These are phyloP conservation scores for Amesomyces nigricolor DNA, from an alignment of 2,329 filamentous ascomycete genomes.

Conservation along the genomic window DNA sequence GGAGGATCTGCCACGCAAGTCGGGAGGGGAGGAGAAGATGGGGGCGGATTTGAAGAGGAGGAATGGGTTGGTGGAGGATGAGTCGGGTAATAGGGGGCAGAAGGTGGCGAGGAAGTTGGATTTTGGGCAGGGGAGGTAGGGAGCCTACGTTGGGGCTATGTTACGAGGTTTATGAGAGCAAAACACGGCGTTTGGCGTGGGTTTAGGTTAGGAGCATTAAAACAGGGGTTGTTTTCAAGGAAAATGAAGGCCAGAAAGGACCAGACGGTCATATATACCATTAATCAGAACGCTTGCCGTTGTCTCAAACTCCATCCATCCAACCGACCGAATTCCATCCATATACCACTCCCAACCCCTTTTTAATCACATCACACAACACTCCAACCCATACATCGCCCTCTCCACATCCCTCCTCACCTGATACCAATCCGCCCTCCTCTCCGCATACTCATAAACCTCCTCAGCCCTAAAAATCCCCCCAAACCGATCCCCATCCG, in stretches of 20 bases:
- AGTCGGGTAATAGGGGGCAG: constrained; percentile 43
- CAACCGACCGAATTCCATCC: neutral
- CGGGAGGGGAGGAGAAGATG: constrained; percentile 62
- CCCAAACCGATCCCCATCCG: constrained; percentile 81
- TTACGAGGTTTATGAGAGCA: neutral
- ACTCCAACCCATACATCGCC: constrained; percentile 96
- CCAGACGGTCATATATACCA: neutral
- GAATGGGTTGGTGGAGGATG: constrained; percentile 65
- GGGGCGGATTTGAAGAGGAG: constrained; percentile 76
- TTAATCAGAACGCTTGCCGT: neutral
- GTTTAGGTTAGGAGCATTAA: neutral
- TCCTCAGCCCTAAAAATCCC: constrained; percentile 94
- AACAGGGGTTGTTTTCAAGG: neutral
- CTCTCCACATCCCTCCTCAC: constrained; percentile 85
- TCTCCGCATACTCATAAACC: constrained; percentile 94
- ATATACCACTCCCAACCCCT: neutral
- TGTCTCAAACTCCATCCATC: neutral
- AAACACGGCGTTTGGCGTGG: constrained; percentile 1
- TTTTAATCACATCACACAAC: constrained; percentile 64
- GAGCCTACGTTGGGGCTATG: neutral
- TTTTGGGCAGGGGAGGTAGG: constrained; percentile 52
- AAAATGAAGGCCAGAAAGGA: too few relatives aligned
- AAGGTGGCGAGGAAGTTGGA: constrained; percentile 81
- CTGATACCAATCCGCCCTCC: constrained; percentile 90
- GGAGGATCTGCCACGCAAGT: constrained; percentile 73